Base-by-base conservation (phyloP, 2,329 filamentous ascomycete species). In the Rachicladosporium sp. region DNA sequence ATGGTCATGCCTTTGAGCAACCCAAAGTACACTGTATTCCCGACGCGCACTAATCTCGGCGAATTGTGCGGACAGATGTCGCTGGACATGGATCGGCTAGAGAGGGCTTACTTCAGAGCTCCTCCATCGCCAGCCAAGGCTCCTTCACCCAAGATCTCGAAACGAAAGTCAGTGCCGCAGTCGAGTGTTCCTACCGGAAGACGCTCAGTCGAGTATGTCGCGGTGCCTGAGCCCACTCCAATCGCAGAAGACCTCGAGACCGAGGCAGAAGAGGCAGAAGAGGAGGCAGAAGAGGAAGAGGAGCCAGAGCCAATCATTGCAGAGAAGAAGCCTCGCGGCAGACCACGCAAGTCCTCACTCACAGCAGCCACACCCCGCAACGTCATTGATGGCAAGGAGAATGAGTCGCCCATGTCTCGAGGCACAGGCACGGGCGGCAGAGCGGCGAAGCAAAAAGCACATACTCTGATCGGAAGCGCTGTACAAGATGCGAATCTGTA, bases 51-150 rank as follows among this genome's bases (percentile, higher is more conserved):
- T 2, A 96, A 98, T 56, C 70, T 98, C 4, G 83, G 87, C 37
- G 91, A 96, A 60, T 76, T 96, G 40, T 84, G 94, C 42, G 91
- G 91, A 12, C 85, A 93, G 57, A 95, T 86, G 0, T 78, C 78
- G 45, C 74, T 96, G 38, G 80, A 95, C 53, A 69, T 85, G 31
- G 68, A 74, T 39, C 74, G 76, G 6, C 65, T 83, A 7, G 87
- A 87, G 58, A 82, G 79, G 44, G 69, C 78, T 1, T 86, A 81
- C 46, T 78, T 71, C 45, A 19, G 15, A 19, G 15, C 15, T 19
- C 15, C 15, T 19, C 15, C 15, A 19, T 19, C 15, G 15, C 45
- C 46, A 8, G 46, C 44, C 4, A 39, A 10, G 34, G 48, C 49
- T 15, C 50, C 49, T 10, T 47, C 21, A 23, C 33, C 23, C 30